Percentiles rank a stretch among this genome's conserved stretches.
phyloP scores from a whole-genome alignment of 176 grass and related monocot species.

The Zea luxurians region DNA sequence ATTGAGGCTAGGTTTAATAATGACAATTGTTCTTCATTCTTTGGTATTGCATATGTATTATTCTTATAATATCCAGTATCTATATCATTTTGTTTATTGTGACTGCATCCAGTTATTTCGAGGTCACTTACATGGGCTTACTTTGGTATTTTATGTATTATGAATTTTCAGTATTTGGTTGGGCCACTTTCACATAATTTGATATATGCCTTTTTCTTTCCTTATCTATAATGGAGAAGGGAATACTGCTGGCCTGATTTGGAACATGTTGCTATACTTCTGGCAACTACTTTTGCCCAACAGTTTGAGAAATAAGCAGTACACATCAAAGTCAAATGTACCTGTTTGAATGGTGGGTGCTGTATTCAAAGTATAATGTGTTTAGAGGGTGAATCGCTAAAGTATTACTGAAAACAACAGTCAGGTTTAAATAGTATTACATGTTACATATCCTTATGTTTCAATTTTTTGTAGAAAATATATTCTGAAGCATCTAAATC shows the following conservation, averaged over 20 bases:
- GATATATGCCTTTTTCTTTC: too few relatives aligned
- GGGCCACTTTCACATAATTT: background rate
- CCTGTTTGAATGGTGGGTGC: background rate
- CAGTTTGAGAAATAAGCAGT: background rate
- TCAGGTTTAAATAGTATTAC: background rate
- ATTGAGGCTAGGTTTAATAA: background rate
- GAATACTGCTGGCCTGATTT: background rate
- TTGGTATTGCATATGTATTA: too few relatives aligned
- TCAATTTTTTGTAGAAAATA: background rate
- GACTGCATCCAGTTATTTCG: background rate
- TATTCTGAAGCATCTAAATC: slow-evolving; percentile 3
- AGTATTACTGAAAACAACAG: background rate
- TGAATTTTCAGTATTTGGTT: background rate
- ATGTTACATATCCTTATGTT: background rate
- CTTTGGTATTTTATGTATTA: background rate
- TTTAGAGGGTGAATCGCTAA: slow-evolving; percentile 4
- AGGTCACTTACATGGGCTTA: background rate
- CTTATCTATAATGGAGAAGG: too few relatives aligned
- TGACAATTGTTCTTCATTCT: background rate
- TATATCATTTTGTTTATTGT: background rate
- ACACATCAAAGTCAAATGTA: background rate
- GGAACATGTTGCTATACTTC: background rate
- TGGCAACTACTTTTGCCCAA: background rate
- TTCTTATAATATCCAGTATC: background rate
- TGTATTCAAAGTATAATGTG: background rate